Evolutionary conservation across 108 stramenopile species (phyloP).

Genomic region (Seminavis robusta): DNA sequence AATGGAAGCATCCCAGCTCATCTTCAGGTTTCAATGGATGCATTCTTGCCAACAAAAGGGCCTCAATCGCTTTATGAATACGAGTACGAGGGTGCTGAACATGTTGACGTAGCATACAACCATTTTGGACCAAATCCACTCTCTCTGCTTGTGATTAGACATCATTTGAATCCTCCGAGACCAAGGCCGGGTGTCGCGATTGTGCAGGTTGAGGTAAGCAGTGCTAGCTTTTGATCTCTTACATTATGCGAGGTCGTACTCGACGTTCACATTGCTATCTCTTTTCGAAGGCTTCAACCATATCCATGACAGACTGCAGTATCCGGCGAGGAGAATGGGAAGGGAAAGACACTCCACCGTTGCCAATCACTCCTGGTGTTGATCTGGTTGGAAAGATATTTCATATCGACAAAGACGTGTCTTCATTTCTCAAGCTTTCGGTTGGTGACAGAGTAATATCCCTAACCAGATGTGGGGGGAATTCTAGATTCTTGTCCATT

Average conservation of each 20-base stretch:
- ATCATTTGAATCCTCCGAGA: slow-evolving; percentile 2
- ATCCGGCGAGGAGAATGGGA: slow-evolving; percentile 46
- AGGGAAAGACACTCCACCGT: not conserved
- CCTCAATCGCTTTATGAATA: slow-evolving; percentile 41
- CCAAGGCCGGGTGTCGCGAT: slow-evolving; percentile 2
- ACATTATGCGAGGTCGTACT: not conserved
- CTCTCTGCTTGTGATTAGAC: slow-evolving; percentile 7
- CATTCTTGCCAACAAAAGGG: slow-evolving; percentile 4
- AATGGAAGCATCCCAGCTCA: not conserved
- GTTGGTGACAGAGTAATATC: slow-evolving; percentile 59
- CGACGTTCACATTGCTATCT: not conserved
- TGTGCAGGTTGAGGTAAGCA: slow-evolving; percentile 39
- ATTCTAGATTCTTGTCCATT: slow-evolving; percentile 54
- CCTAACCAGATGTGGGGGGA: slow-evolving; percentile 54
- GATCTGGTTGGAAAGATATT: slow-evolving; percentile 50
- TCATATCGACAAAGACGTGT: slow-evolving; percentile 8
- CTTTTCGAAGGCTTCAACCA: slow-evolving; percentile 40
- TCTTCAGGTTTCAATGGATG: not conserved
- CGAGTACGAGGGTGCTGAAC: slow-evolving; percentile 26
- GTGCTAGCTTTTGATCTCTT: not conserved
- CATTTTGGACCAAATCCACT: slow-evolving; percentile 14
- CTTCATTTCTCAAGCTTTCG: slow-evolving; percentile 11
- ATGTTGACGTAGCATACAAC: slow-evolving; percentile 27
- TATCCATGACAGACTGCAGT: slow-evolving; percentile 46
- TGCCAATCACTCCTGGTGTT: slow-evolving; percentile 39